Evolutionary conservation across 768 basidiomycete genomes (phyloP).

Genomic region (Cystofilobasidium bisporidii): DNA sequence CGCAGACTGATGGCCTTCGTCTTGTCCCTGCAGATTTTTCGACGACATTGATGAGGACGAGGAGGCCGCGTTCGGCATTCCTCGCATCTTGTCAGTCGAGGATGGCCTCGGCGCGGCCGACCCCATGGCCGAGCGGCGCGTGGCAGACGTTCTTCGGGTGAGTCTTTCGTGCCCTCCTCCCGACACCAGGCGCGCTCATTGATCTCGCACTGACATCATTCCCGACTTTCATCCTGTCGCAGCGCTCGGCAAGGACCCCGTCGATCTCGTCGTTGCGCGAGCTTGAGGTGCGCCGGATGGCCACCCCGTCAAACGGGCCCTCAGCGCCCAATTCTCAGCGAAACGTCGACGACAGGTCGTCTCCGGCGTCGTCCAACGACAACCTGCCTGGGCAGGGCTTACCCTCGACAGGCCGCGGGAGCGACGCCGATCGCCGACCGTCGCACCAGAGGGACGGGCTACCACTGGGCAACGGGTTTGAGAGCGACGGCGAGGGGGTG

Average conservation of each 20-base stretch:
- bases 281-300: not conserved
- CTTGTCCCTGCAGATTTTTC: constrained; percentile 9
- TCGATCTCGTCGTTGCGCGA: constrained; percentile 25
- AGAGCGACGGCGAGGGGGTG: not conserved
- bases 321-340: too few species aligned
- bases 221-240: not conserved
- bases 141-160: constrained; percentile 10
- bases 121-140: constrained; percentile 2
- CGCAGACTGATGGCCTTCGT: not conserved
- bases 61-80: constrained; percentile 7
- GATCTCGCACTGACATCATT: too few species aligned
- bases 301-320: not conserved
- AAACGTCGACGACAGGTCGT: not conserved
- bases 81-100: not conserved
- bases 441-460: not conserved
- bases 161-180: too few species aligned
- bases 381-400: not conserved
- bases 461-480: not conserved
- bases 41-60: constrained; percentile 23
- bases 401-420: not conserved
- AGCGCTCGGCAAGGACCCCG: constrained; percentile 11
- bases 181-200: not conserved
- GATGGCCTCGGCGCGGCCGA: constrained; percentile 1
- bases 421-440: not conserved
- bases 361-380: too few species aligned